Base-by-base conservation (phyloP, 768 basidiomycete species). In the Tricholoma matsutake region DNA sequence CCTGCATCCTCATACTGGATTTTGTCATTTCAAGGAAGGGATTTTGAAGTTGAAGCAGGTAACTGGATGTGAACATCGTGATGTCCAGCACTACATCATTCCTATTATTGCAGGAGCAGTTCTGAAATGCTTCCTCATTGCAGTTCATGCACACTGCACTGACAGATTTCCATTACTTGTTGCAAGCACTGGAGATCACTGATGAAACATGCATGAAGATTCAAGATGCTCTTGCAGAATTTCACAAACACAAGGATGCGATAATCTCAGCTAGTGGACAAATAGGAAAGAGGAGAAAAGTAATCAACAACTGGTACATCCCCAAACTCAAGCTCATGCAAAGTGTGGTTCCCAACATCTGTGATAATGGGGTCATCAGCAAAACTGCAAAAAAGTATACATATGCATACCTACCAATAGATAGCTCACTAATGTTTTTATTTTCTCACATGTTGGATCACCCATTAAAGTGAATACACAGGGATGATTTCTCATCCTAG, bases 261-360 rank as follows among this genome's bases (percentile, higher is more conserved):
- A 75, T 81, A 35, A 63, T 76, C 13, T 63, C 64, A 1, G 66
- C 68, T 2, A 68, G 71, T 11, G 72, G 72, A 28, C 59, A 68
- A 18, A 20, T 7, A 7, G 43, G 43, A 45, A 45, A 45, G 18
- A 18, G 16, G 45, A n/a, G 73, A 75, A 28, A 67, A 68, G 41
- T 68, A 3, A 72, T 34, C 28, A 29, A 73, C 4, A 62, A 79
- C 56, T 81, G 73, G 66, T 55, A 73, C n/a, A 81, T 82, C 49
- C 78, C 75, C 1, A 83, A 83, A 61, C 72, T 80, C 3, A 75
- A 78, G 57, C 63, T 76, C 16, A 61, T 78, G 25, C 76, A 77
- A 25, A 73, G 70, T 43, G 69, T 53, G 3, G 25, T 29, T 29
- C 52, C 52, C 28, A 75, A 68, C 56, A 75, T 75, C 14, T 41